These are phyloP conservation scores for Pythium myriotylum DNA, from an alignment of 352 stramenopile species.

Conservation along the genomic window DNA sequence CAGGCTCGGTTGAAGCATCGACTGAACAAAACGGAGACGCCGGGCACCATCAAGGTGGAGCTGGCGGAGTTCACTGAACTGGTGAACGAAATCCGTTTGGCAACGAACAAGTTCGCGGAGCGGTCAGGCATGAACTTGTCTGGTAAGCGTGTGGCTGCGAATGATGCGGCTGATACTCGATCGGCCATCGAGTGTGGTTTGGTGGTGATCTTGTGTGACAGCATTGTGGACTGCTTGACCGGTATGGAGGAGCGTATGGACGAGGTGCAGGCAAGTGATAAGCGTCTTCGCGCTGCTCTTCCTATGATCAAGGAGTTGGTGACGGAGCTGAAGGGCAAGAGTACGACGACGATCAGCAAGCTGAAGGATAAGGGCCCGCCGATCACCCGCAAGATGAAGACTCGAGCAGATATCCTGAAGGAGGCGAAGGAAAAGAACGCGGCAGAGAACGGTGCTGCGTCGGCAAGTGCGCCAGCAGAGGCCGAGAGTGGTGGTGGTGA, in stretches of 20 bases:
- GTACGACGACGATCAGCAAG: slow-evolving; percentile 44
- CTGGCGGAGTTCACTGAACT: slow-evolving; percentile 79
- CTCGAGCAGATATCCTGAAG: slow-evolving; percentile 76
- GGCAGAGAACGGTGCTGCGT: slow-evolving; percentile 40
- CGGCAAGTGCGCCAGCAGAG: slow-evolving; percentile 21
- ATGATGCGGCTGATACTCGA: slow-evolving; percentile 72
- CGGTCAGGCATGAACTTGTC: slow-evolving; percentile 83
- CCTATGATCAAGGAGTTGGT: slow-evolving; percentile 59
- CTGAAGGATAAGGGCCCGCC: slow-evolving; percentile 73
- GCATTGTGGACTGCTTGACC: slow-evolving; percentile 70
- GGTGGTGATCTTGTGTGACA: slow-evolving; percentile 61
- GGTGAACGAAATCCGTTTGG: slow-evolving; percentile 81
- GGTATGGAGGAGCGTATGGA: slow-evolving; percentile 85
- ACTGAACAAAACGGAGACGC: slow-evolving; percentile 69
- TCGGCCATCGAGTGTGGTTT: slow-evolving; percentile 77
- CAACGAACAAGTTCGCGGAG: slow-evolving; percentile 79
- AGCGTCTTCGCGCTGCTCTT: slow-evolving; percentile 73
- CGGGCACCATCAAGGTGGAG: slow-evolving; percentile 87
- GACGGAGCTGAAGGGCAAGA: slow-evolving; percentile 71
- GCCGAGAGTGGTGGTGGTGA: slow-evolving; percentile 30
- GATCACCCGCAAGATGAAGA: slow-evolving; percentile 64
- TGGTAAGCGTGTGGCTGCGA: slow-evolving; percentile 71
- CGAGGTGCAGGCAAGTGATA: slow-evolving; percentile 81
- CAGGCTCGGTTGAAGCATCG: slow-evolving; percentile 74
- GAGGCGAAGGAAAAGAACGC: slow-evolving; percentile 88